Evolutionary conservation across 2,329 filamentous ascomycete species (phyloP), one percentile per base, ranked within the genome.

Genomic region (Cytospora leucostoma): DNA sequence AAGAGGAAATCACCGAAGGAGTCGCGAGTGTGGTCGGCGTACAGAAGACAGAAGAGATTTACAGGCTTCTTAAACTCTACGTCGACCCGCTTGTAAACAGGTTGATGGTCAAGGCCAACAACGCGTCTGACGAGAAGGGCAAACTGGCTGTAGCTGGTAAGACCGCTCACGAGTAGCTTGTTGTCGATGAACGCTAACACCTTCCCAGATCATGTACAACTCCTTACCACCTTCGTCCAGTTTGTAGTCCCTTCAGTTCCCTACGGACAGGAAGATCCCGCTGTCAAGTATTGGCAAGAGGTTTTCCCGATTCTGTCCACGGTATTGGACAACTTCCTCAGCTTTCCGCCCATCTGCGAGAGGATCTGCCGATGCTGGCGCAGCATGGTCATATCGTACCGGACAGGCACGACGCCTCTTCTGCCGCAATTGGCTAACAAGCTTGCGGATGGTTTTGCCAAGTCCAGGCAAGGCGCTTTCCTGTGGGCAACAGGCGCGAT

Each of bases 401-500:
- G 95, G 68, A 95, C 90, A 2, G 90, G 90, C 57, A 96, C 96
- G 81, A 86, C 90, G 15, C 93, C 94, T 32, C 79, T 99, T 53
- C 83, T 99, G 52, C 90, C 91, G 1, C 84, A 87, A 21, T 87
- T 99, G 77, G 96, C 95, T 19, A 91, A 94, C 70, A 96, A 94
- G 76, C 84, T 99, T 63, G 92, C 92, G 1, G 84, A 83, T 67
- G 93, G 94, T 5, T 99, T 99, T 74, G 84, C 90, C 61, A 84
- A 85, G 19, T 97, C 94, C 12, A 86, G 88, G 65, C 94, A 99
- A 76, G 95, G 95, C 13, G 97, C 94, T 74, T 99, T 99, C 82
- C 82, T 99, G n/a, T 99, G 95, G 95, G 94, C 95, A 1, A 97
- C 94, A 2, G 91, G 93, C 68, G 92, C 94, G 10, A 96, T 99